These are phyloP conservation scores for Aureobasidium sp. DNA, from an alignment of 2,329 filamentous ascomycete genomes.

Conservation along the genomic window DNA sequence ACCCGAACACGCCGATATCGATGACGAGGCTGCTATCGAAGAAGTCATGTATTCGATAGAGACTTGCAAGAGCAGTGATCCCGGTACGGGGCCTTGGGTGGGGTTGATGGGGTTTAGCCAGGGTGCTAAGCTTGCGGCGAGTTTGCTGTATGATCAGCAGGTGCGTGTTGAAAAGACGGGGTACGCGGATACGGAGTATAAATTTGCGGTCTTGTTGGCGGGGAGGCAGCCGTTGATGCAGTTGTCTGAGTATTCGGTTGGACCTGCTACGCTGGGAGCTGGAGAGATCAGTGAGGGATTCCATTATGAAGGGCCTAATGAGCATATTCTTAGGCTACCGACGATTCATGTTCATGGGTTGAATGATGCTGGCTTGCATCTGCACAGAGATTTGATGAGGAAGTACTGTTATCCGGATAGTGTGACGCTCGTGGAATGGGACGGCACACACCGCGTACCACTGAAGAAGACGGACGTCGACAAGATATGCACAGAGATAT, in stretches of 20 bases:
- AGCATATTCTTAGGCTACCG: not conserved
- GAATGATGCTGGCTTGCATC: not conserved
- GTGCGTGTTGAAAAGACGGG: not conserved
- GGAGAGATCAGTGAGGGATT: no score
- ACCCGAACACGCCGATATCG: constrained; percentile 46
- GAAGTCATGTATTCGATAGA: constrained; percentile 39
- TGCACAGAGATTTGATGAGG: not conserved
- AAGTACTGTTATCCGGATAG: not conserved
- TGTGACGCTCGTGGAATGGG: not conserved
- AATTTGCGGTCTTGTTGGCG: not conserved
- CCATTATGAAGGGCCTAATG: not conserved
- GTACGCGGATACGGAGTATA: not conserved
- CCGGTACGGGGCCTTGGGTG: constrained; percentile 39
- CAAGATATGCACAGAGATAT: constrained; percentile 43
- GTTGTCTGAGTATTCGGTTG: constrained; percentile 24
- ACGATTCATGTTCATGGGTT: not conserved
- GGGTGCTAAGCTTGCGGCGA: constrained; percentile 54
- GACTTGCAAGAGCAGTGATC: constrained; percentile 38
- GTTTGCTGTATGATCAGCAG: constrained; percentile 42
- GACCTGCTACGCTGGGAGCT: not conserved
- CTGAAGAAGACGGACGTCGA: constrained; percentile 60
- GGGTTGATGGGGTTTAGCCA: constrained; percentile 47
- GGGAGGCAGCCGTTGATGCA: not conserved
- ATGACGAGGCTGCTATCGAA: constrained; percentile 40
- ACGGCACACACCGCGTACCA: not conserved